phyloP scores from a whole-genome alignment of 805 yeast species.

The Teunomyces panamensis region DNA sequence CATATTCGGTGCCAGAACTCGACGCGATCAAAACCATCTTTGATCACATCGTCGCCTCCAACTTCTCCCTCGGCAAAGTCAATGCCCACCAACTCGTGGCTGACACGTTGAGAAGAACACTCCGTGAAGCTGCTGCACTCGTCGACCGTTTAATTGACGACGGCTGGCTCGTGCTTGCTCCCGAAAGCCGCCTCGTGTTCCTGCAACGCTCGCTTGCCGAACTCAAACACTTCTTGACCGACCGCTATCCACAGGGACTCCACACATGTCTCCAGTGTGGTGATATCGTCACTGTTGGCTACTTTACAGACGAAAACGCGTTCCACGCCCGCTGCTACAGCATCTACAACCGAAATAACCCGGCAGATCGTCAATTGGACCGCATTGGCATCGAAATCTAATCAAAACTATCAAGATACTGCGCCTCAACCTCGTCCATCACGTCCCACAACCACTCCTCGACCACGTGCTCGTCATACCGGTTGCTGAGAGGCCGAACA shows the following conservation, averaged over 20 bases:
- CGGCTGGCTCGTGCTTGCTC: constrained; percentile 50
- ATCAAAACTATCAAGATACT: constrained; percentile 47
- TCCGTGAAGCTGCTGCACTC: constrained; percentile 38
- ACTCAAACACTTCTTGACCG: constrained; percentile 41
- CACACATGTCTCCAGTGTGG: constrained; percentile 49
- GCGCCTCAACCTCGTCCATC: constrained; percentile 77
- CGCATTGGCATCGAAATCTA: constrained; percentile 7
- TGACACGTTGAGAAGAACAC: constrained; percentile 22
- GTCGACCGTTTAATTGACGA: constrained; percentile 41
- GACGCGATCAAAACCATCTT: constrained; percentile 44
- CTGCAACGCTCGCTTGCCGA: constrained; percentile 48
- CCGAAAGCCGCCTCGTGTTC: constrained; percentile 30
- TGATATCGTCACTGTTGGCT: constrained; percentile 53
- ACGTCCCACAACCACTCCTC: constrained; percentile 84
- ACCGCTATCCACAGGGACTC: constrained; percentile 42
- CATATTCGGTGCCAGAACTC: constrained; percentile 36
- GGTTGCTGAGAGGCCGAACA: constrained; percentile 51
- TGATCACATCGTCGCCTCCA: constrained; percentile 43
- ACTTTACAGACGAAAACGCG: constrained; percentile 22
- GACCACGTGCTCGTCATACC: constrained; percentile 67
- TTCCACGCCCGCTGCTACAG: constrained; percentile 46
- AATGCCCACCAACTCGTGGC: constrained; percentile 33
- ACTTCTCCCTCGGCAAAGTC: constrained; percentile 33
- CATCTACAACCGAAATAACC: constrained; percentile 19
- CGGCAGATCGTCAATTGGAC: constrained; percentile 8